Conservation (phyloP, 2,329 filamentous ascomycete species). For the Paracamarosporium sp. region DNA sequence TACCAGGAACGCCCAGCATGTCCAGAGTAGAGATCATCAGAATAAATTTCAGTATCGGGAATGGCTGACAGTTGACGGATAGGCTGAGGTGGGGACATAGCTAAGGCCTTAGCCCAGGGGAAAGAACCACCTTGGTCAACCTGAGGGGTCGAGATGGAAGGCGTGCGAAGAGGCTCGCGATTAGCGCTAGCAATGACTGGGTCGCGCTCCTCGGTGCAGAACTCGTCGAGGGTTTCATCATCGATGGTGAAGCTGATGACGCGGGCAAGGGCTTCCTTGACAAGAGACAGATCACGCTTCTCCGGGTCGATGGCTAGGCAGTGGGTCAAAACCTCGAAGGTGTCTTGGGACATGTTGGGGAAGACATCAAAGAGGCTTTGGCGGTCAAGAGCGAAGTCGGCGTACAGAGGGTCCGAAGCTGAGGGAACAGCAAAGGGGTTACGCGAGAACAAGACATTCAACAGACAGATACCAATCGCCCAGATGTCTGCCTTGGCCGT, state of each 20-base stretch:
- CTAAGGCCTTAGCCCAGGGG: constrained; percentile 92
- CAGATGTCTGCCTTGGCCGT: constrained; percentile 94
- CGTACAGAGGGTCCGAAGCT: constrained; percentile 87
- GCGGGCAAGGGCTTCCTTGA: constrained; percentile 78
- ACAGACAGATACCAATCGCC: constrained; percentile 94
- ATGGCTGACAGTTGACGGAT: constrained; percentile 87
- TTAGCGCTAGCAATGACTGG: constrained; percentile 81
- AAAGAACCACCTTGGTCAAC: constrained; percentile 80
- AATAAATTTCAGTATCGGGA: constrained; percentile 77
- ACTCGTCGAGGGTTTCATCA: constrained; percentile 90
- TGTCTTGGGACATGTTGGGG: constrained; percentile 97
- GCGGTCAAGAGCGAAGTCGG: constrained; percentile 91
- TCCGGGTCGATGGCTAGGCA: constrained; percentile 90
- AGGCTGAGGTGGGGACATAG: constrained; percentile 73
- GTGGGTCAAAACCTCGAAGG: constrained; percentile 89
- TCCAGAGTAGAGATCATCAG: constrained; percentile 82
- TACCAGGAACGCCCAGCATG: constrained; percentile 71
- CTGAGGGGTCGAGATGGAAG: constrained; percentile 88
- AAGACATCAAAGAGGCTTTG: constrained; percentile 98
- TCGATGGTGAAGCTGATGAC: constrained; percentile 92
- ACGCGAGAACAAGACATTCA: constrained; percentile 95
- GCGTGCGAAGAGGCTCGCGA: constrained; percentile 92
- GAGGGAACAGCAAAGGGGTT: constrained; percentile 95
- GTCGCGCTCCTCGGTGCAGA: constrained; percentile 82
- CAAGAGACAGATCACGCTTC: constrained; percentile 81